Evolutionary conservation across 2,329 filamentous ascomycete species (phyloP).

Genomic region (Botrytis sinoallii): DNA sequence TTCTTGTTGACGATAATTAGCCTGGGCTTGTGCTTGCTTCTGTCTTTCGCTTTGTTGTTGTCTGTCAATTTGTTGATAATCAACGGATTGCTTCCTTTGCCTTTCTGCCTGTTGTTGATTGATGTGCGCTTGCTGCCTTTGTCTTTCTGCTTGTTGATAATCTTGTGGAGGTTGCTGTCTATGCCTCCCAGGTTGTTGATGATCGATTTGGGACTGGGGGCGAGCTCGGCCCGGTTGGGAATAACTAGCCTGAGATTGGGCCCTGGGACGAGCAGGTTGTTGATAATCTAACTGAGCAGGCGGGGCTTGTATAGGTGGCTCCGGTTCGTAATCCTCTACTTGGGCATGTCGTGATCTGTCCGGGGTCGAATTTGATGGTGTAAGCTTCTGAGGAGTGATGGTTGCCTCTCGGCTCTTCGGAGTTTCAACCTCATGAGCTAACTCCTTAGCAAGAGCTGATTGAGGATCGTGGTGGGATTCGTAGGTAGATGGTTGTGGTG

Average conservation of each 20-base stretch:
- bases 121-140: slow-evolving; percentile 8
- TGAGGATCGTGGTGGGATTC: slow-evolving; percentile 90
- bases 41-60: slow-evolving; percentile 19
- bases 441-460: slow-evolving; percentile 65
- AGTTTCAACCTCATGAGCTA: slow-evolving; percentile 54
- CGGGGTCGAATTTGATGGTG: slow-evolving; percentile 27
- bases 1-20: slow-evolving; percentile 20
- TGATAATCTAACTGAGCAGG: slow-evolving; percentile 13
- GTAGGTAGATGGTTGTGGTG: slow-evolving; percentile 88
- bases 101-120: slow-evolving; percentile 15
- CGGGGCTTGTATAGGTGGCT: slow-evolving; percentile 31
- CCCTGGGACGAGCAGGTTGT: slow-evolving; percentile 12
- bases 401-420: slow-evolving; percentile 47
- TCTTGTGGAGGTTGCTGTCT: slow-evolving; percentile 15
- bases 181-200: slow-evolving; percentile 17
- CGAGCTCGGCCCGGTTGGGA: slow-evolving; percentile 11
- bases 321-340: slow-evolving; percentile 33
- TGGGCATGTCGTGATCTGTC: slow-evolving; percentile 25
- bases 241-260: slow-evolving; percentile 18
- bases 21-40: slow-evolving; percentile 17
- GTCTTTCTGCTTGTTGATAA: slow-evolving; percentile 16
- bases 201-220: slow-evolving; percentile 12
- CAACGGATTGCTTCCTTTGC: slow-evolving; percentile 16
- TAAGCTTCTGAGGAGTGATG: slow-evolving; percentile 50
- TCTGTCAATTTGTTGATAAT: slow-evolving; percentile 17